Conservation (phyloP, 2,329 filamentous ascomycete species). For the Leptographium galeiforme region DNA sequence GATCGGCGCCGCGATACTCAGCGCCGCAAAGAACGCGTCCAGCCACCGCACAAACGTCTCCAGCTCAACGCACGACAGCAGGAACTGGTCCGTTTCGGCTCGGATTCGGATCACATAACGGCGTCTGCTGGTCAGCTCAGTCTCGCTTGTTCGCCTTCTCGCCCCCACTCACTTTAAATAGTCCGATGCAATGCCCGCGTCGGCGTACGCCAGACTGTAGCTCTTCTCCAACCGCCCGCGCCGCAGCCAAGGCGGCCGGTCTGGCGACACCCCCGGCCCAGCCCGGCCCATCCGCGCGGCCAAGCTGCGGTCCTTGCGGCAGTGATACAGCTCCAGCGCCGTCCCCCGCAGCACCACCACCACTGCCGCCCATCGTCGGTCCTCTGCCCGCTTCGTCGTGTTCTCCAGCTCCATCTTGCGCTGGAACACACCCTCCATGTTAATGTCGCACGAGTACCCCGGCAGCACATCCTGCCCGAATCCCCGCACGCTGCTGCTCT, state of each 20-base stretch:
- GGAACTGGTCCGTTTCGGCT: slow-evolving; percentile 59
- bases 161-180: slow-evolving; percentile 46
- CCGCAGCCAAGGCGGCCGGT: slow-evolving; percentile 37
- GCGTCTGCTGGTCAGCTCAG: slow-evolving; percentile 23
- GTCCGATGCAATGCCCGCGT: slow-evolving; percentile 61
- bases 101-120: slow-evolving; percentile 59
- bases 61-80: slow-evolving; percentile 52
- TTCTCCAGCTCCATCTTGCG: slow-evolving; percentile 55
- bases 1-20: slow-evolving; percentile 56
- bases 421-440: slow-evolving; percentile 42
- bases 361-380: slow-evolving; percentile 50
- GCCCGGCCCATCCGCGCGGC: slow-evolving; percentile 29
- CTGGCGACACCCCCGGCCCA: slow-evolving; percentile 34
- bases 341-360: slow-evolving; percentile 56
- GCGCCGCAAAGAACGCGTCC: slow-evolving; percentile 56
- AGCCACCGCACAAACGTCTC: slow-evolving; percentile 56
- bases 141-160: neutral
- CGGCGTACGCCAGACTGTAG: slow-evolving; percentile 64
- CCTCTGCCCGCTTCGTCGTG: slow-evolving; percentile 46
- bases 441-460: slow-evolving; percentile 42
- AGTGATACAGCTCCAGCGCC: slow-evolving; percentile 49
- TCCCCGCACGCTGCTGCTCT: neutral
- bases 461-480: slow-evolving; percentile 26
- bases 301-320: slow-evolving; percentile 43
- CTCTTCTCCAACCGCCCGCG: slow-evolving; percentile 45